Base-by-base conservation (phyloP, 331 rosid genomes). In the Stylosanthes scabra region DNA sequence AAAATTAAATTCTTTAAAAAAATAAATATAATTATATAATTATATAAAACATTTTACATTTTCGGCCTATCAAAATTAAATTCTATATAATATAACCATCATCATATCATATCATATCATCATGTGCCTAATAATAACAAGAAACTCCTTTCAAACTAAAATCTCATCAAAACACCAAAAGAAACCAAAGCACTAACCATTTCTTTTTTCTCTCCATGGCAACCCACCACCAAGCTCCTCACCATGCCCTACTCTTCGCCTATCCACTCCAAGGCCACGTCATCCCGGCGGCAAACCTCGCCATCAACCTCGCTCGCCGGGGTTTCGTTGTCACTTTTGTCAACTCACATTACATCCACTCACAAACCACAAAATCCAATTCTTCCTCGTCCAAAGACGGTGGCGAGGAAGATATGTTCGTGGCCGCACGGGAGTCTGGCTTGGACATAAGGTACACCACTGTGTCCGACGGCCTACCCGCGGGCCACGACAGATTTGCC, bases 191-290 rank as follows among this genome's bases (percentile, higher is more conserved):
- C 7, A 42, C 7, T 9, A 6, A 7, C 46, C 46, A 42, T 6
- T 39, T 7, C 2, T 7, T 7, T 39, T 34, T 34, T 34, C 39
- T 14, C 9, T 34, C 47, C 44, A 67, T 73, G 83, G 45, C 54
- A 51, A 52, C 46, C 25, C 25, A 20, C 25, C 57, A 51, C 4
- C 83, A 66, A 46, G 82, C 72, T 41, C 88, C 87, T 70, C 90
- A 89, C 41, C 39, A 89, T 34, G 95, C 87, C 31, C 68, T 89
- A 28, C 80, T 85, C 84, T 45, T 87, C 47, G 37, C 95, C 29
- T 85, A 74, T 81, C 92, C 90, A 10, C 83, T 87, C 11, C 95
- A 87, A 83, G 95, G 95, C 52, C 95, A 87, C n/a, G 70, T 87
- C 27, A 87, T 77, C 80, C 92, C 92, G 0, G 27, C 86, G 7